These are phyloP conservation scores for Cochlearia excelsa DNA, from an alignment of 345 rosid genomes.

Conservation along the genomic window DNA sequence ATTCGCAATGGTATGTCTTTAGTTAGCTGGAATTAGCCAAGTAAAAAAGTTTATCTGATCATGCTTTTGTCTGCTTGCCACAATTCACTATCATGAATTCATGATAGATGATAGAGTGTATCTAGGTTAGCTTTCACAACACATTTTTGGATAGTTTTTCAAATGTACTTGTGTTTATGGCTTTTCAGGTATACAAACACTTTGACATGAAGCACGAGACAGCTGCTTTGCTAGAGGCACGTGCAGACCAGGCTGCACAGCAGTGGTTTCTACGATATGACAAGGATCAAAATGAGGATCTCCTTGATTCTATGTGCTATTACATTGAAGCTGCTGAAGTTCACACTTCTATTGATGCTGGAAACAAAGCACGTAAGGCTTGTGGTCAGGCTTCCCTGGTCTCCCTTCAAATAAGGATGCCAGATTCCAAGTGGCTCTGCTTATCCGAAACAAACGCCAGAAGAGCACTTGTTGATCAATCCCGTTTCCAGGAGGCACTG, in stretches of 20 bases:
- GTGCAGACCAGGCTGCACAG: conserved; percentile 65
- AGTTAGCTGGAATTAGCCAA: conserved; percentile 10
- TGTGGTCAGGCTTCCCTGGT: conserved; percentile 93
- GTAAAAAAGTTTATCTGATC: conserved; percentile 24
- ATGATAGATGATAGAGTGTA: conserved; percentile 7
- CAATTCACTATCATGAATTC: conserved; percentile 2
- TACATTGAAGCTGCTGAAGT: conserved; percentile 98
- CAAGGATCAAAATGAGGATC: conserved; percentile 90
- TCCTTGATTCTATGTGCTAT: conserved; percentile 86
- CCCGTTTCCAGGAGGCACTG: conserved; percentile 89
- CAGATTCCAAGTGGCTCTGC: conserved; percentile 84
- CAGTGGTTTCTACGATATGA: conserved; percentile 77
- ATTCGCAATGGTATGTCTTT: conserved; percentile 71
- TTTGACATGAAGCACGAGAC: conserved; percentile 98
- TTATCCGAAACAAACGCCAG: conserved; percentile 89
- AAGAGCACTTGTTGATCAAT: conserved; percentile 80
- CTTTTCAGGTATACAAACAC: conserved; percentile 80
- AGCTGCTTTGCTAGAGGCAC: conserved; percentile 80
- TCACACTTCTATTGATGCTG: conserved; percentile 88
- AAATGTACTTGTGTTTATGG: not conserved
- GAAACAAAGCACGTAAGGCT: conserved; percentile 79
- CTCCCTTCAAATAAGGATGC: conserved; percentile 96
- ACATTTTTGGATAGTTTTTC: not conserved
- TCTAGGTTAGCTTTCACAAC: conserved; percentile 16
- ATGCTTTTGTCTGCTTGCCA: conserved; percentile 5